Base-by-base conservation (phyloP, 2,329 filamentous ascomycete genomes). In the Ophidiomyces ophidiicola region DNA sequence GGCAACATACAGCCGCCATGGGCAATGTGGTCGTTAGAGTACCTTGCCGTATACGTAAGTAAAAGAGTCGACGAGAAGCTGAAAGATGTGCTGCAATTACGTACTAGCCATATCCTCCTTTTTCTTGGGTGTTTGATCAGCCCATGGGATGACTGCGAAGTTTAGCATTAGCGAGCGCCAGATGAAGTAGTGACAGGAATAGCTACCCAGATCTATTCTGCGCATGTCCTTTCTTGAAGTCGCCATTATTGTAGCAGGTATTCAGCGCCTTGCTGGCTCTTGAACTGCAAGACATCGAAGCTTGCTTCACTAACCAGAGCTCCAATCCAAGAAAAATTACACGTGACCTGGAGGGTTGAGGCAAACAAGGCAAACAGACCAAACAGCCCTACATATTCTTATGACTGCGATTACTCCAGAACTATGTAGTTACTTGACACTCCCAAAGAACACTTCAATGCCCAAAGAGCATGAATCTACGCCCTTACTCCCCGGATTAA, bases 151-250 rank as follows among this genome's bases (percentile, higher is more conserved):
- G 57, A 87, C 87, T 94, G 58, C 12, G 26, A 28, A 32, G 15
- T 29, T 31, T 24, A 19, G 20, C 5, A 21, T 39, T 19, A 39
- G 46, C 50, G 48, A 31, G 35, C 20, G 28, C 21, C 6, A 46
- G 6, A 15, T 45, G 17, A 12, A 20, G 10, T 28, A 23, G 3
- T 6, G 14, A 33, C 14, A 11, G 14, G n/a, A 21, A 12, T 32
- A 59, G 74, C 50, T 71, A 85, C 81, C 73, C 48, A 87, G 70
- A 59, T 87, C 81, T 44, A 69, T 62, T 54, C 81, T 71, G 46
- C 80, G 75, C 78, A 84, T 82, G 57, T 86, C 80, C 61, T 82
- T 83, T 60, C 75, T 80, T n/a, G n/a, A n/a, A n/a, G n/a, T n/a
- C 40, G 72, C 68, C 36, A 78, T 66, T 78, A 84, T 82, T 25